Conservation (phyloP, 2,329 filamentous ascomycete species). For the Clarireedia monteithiana region DNA sequence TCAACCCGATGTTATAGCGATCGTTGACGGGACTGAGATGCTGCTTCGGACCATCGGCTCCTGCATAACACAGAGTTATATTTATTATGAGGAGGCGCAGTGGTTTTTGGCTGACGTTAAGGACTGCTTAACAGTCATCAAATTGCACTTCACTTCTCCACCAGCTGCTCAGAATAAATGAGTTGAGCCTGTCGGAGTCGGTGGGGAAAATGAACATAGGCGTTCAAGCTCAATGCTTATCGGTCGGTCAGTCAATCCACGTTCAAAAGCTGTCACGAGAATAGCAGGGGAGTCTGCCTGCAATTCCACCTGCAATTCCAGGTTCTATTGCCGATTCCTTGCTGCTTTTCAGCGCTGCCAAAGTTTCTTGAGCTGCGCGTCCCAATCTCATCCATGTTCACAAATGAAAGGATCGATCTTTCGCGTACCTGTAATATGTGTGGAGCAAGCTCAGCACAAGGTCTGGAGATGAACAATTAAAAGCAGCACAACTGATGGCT, state of each 20-base stretch:
- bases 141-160: background rate
- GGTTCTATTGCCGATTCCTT: background rate
- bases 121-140: background rate
- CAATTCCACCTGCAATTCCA: background rate
- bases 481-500: background rate
- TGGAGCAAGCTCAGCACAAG: background rate
- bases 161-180: background rate
- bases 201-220: background rate
- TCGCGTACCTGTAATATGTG: background rate
- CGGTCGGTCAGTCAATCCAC: background rate
- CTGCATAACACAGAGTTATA: background rate
- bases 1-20: background rate
- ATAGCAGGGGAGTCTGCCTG: background rate
- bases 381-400: background rate
- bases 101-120: background rate
- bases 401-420: background rate
- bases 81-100: background rate
- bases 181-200: background rate
- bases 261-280: background rate
- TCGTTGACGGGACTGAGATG: background rate
- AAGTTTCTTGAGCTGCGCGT: background rate
- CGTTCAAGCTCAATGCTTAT: background rate
- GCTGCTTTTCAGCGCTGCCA: background rate
- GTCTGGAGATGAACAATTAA: background rate
- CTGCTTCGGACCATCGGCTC: background rate